A percentile compares a stretch with the other conserved stretches of the same genome.
Conservation (phyloP, 495 filamentous ascomycete species). For the Penicillium canescens region DNA sequence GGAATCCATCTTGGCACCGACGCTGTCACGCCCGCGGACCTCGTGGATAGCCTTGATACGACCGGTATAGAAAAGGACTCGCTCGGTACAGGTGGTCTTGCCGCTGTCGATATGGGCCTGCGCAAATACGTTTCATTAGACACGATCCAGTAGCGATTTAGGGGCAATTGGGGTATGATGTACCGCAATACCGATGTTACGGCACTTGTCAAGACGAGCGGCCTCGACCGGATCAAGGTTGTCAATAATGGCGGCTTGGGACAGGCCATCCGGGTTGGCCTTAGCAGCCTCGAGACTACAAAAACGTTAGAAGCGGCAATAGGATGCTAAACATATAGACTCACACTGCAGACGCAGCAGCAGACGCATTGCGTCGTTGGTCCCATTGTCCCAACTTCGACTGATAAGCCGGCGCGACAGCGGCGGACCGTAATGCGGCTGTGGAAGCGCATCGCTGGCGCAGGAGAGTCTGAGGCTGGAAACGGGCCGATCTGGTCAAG, state of each 20-base stretch:
- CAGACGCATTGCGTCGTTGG: constrained; percentile 44
- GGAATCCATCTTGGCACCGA: constrained; percentile 99
- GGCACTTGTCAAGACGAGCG: constrained; percentile 71
- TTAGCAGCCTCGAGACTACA: constrained; percentile 60
- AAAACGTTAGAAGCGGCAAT: constrained; percentile 7
- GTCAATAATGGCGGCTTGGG: constrained; percentile 68
- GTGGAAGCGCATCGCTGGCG: constrained; percentile 41
- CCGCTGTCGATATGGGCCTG: constrained; percentile 99
- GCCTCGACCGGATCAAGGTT: constrained; percentile 76
- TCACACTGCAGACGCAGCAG: constrained; percentile 43
- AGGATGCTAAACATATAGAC: constrained; percentile 7
- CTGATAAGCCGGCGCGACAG: constrained; percentile 41
- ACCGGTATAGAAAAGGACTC: constrained; percentile 98
- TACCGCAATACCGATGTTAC: constrained; percentile 99
- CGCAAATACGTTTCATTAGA: constrained; percentile 13
- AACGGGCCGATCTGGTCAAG: constrained; percentile 41
- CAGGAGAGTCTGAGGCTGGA: constrained; percentile 40
- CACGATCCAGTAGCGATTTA: neutral
- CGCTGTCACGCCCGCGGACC: constrained; percentile 90
- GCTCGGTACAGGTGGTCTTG: constrained; percentile 96
- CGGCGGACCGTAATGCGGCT: constrained; percentile 42
- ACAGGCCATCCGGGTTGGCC: constrained; percentile 56
- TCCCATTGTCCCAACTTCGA: constrained; percentile 37
- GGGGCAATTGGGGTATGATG: constrained; percentile 12
- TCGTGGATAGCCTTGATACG: constrained; percentile 97